Evolutionary conservation across 2,329 filamentous ascomycete genomes (phyloP).

Genomic region (Xylaria sp.): DNA sequence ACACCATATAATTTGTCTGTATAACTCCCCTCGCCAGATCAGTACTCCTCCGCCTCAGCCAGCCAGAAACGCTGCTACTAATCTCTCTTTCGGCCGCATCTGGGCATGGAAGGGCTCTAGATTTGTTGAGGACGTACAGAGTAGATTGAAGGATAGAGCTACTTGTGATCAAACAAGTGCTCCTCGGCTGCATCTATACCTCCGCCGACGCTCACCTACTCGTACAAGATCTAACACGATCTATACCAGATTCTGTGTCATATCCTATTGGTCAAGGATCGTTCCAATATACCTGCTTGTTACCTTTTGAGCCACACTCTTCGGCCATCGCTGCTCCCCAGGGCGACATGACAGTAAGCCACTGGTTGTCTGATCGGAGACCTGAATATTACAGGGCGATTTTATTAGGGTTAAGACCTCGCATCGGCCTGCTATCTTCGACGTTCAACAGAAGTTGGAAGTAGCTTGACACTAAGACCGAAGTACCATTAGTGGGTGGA

Average conservation of each 20-base stretch:
- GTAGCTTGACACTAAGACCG: background rate
- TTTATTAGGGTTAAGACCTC: background rate
- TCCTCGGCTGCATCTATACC: slow-evolving; percentile 1
- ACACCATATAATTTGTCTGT: background rate
- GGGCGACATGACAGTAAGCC: background rate
- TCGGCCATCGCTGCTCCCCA: slow-evolving; percentile 8
- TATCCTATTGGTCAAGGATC: slow-evolving; percentile 7
- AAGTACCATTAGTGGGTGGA: background rate
- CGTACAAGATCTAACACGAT: slow-evolving; percentile 1
- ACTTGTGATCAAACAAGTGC: slow-evolving; percentile 23
- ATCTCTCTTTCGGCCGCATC: background rate
- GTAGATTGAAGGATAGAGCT: background rate
- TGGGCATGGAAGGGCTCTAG: background rate
- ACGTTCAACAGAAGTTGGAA: background rate
- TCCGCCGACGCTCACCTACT: slow-evolving; percentile 3
- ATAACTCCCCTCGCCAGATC: slow-evolving; percentile 11
- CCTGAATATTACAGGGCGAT: background rate
- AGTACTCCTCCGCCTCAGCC: slow-evolving; percentile 1
- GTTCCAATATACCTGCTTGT: background rate
- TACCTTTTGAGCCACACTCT: slow-evolving; percentile 10
- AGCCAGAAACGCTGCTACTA: background rate
- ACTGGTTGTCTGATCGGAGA: background rate
- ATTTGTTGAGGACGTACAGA: slow-evolving; percentile 2
- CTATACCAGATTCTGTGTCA: slow-evolving; percentile 7
- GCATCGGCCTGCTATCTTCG: slow-evolving; percentile 7